Percentiles rank a stretch among this genome's conserved stretches.
These are phyloP conservation scores for Penicillium mononematosum DNA, from an alignment of 495 filamentous ascomycete species.

Conservation along the genomic window DNA sequence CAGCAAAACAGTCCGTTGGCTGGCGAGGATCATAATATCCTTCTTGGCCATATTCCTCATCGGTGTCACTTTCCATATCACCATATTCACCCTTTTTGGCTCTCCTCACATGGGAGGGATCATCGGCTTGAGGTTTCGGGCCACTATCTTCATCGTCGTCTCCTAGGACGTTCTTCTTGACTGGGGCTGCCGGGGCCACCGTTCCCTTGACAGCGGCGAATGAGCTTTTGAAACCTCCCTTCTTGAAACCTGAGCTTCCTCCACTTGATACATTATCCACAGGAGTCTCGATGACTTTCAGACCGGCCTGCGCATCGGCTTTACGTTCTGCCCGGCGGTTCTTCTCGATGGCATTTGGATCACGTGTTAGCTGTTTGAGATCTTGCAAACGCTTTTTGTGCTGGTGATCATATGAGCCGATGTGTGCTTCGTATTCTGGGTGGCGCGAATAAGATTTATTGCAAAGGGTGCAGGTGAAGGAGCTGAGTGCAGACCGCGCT, in stretches of 20 bases:
- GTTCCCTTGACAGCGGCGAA: slow-evolving; percentile 50
- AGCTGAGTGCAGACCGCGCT: slow-evolving; percentile 80
- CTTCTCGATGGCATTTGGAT: slow-evolving; percentile 56
- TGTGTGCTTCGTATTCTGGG: slow-evolving; percentile 63
- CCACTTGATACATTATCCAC: slow-evolving; percentile 14
- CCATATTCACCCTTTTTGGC: slow-evolving; percentile 3
- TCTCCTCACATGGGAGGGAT: neutral
- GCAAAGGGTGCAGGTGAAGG: slow-evolving; percentile 75
- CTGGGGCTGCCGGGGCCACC: slow-evolving; percentile 27
- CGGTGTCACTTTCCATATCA: slow-evolving; percentile 43
- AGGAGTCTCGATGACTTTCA: slow-evolving; percentile 38
- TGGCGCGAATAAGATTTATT: slow-evolving; percentile 61
- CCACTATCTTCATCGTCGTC: slow-evolving; percentile 43
- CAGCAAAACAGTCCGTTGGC: slow-evolving; percentile 51
- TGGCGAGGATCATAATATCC: slow-evolving; percentile 52
- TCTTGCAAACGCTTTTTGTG: slow-evolving; percentile 64
- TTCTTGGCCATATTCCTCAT: slow-evolving; percentile 45
- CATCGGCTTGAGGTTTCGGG: slow-evolving; percentile 7
- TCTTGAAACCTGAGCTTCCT: slow-evolving; percentile 47
- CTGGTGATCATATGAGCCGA: slow-evolving; percentile 60
- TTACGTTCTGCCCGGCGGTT: slow-evolving; percentile 70
- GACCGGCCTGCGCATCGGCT: slow-evolving; percentile 55
- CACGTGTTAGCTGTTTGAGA: slow-evolving; percentile 59
- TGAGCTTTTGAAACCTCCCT: slow-evolving; percentile 62
- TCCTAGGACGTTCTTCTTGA: slow-evolving; percentile 45